Percentiles rank a stretch among this genome's conserved stretches.
These are phyloP conservation scores for Rubia tinctorum DNA, from an alignment of 305 asterid genomes.

Conservation along the genomic window DNA sequence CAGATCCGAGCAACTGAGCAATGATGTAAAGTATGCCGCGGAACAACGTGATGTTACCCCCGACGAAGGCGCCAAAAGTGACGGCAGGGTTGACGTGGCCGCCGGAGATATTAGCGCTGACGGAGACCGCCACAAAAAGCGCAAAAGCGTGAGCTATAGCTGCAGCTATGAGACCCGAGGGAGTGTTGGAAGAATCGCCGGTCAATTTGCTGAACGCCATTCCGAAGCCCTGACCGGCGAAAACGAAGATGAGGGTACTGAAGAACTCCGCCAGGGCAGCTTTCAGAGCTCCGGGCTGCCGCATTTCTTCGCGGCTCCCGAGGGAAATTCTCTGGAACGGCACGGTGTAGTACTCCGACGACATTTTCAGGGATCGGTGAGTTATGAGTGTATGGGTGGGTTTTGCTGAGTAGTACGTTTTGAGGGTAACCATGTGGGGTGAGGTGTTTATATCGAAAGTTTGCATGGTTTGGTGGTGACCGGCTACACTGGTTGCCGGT, in stretches of 20 bases:
- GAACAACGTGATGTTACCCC: slow-evolving; percentile 51
- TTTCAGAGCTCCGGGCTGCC: slow-evolving; percentile 47
- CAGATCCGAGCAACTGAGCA: slow-evolving; percentile 55
- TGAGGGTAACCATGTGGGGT: background rate
- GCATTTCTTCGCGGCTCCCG: slow-evolving; percentile 43
- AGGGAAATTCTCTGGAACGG: slow-evolving; percentile 48
- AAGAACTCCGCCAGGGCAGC: slow-evolving; percentile 65
- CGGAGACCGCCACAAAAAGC: slow-evolving; percentile 44
- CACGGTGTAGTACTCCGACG: slow-evolving; percentile 17
- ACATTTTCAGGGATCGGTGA: slow-evolving; percentile 11
- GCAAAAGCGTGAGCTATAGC: slow-evolving; percentile 49
- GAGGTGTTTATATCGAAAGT: slow-evolving; percentile 16
- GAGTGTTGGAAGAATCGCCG: slow-evolving; percentile 6
- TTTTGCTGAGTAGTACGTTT: background rate
- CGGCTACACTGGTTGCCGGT: background rate
- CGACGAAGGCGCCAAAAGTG: slow-evolving; percentile 57
- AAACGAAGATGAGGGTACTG: slow-evolving; percentile 51
- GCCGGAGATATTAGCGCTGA: slow-evolving; percentile 53
- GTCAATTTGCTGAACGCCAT: slow-evolving; percentile 50
- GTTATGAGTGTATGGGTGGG: background rate
- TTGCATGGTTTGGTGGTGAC: slow-evolving; percentile 14
- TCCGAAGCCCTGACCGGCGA: slow-evolving; percentile 60
- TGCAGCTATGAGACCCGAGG: slow-evolving; percentile 46
- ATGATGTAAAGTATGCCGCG: slow-evolving; percentile 51
- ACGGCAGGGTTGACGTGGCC: slow-evolving; percentile 78